Percentiles rank a stretch among this genome's conserved stretches.
Conservation (phyloP, 140 eudicot genomes). For the Senecio squalidus region DNA sequence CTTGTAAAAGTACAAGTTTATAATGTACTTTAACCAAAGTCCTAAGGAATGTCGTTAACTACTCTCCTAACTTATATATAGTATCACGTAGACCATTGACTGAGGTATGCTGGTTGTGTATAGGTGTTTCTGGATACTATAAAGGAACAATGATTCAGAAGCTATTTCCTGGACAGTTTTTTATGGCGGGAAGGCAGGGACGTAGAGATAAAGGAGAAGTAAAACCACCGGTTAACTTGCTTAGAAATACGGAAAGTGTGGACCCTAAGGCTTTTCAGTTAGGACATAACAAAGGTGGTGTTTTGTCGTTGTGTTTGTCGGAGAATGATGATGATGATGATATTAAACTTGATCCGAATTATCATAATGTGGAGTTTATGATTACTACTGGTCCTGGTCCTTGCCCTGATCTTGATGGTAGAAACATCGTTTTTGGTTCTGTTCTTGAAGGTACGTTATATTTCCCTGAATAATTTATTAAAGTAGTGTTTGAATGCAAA, state of each 20-base stretch:
- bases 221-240: constrained; percentile 51
- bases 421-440: constrained; percentile 81
- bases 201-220: constrained; percentile 84
- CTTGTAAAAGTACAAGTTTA: too few relatives aligned
- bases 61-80: neutral
- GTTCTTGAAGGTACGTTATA: constrained; percentile 79
- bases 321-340: constrained; percentile 98
- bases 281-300: constrained; percentile 62
- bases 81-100: neutral
- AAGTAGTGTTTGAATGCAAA: neutral
- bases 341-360: constrained; percentile 58
- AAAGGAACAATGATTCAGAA: constrained; percentile 81
- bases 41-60: too few relatives aligned
- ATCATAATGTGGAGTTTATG: constrained; percentile 93
- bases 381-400: constrained; percentile 98
- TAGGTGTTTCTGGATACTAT: constrained; percentile 54
- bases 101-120: neutral
- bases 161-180: constrained; percentile 72
- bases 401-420: constrained; percentile 82
- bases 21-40: too few relatives aligned
- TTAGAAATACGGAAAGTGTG: constrained; percentile 58
- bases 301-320: constrained; percentile 68
- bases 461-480: neutral
- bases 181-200: constrained; percentile 81
- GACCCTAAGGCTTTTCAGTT: constrained; percentile 58